These are phyloP conservation scores for Boletellus deceptivus DNA, from an alignment of 1,284 basidiomycete species.

Conservation along the genomic window DNA sequence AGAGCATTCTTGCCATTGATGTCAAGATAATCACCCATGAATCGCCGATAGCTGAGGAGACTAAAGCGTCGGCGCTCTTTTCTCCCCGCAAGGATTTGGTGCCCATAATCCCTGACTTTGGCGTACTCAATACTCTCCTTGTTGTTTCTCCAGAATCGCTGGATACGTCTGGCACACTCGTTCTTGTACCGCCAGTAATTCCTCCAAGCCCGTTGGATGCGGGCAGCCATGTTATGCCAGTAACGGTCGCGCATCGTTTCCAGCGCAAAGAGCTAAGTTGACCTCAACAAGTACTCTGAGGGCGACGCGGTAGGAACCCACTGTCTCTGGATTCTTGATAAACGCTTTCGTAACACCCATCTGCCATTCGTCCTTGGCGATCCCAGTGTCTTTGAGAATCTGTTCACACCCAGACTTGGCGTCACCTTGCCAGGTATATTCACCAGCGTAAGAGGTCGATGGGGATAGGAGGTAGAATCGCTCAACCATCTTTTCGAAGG, in stretches of 20 bases:
- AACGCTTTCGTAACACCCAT: constrained; percentile 99
- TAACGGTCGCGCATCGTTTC: constrained; percentile 99
- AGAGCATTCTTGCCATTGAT: constrained; percentile 80
- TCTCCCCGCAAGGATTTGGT: constrained; percentile 85
- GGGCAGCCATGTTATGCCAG: constrained; percentile 99
- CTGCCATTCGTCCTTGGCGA: constrained; percentile 97
- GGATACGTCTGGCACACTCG: constrained; percentile 93
- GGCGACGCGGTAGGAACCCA: constrained; percentile 36
- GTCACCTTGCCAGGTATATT: constrained; percentile 97
- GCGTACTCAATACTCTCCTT: constrained; percentile 91
- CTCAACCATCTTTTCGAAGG: constrained; percentile 99
- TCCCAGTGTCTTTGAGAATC: constrained; percentile 94
- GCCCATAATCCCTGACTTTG: constrained; percentile 90
- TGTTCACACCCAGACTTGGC: constrained; percentile 89
- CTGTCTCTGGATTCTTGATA: constrained; percentile 99
- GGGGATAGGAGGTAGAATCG: constrained; percentile 96
- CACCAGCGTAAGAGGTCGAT: constrained; percentile 95
- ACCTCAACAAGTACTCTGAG: constrained; percentile 1
- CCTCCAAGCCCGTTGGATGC: constrained; percentile 96
- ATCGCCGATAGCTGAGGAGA: constrained; percentile 91
- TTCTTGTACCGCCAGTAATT: constrained; percentile 95
- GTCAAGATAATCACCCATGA: constrained; percentile 96
- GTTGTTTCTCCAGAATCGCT: constrained; percentile 98
- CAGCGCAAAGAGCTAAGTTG: constrained; percentile 84
- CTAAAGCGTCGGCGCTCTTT: constrained; percentile 96